Evolutionary conservation across 2,329 filamentous ascomycete genomes (phyloP).

Genomic region (Ophiocordyceps australis): DNA sequence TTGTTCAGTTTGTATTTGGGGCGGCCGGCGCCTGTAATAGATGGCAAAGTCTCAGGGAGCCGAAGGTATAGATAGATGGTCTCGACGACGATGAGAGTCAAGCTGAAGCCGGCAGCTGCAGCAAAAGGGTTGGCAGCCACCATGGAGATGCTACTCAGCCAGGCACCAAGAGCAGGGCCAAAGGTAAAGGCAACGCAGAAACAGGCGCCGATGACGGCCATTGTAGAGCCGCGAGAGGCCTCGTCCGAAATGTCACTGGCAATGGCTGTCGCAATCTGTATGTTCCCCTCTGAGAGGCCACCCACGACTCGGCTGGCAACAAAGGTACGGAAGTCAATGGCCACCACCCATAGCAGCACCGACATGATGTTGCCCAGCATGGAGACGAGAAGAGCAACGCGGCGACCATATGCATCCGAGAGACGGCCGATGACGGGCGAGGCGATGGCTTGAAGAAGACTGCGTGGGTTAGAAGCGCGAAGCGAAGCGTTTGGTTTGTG

Average conservation of each 20-base stretch:
- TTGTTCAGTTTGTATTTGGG: conserved; percentile 14
- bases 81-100: conserved; percentile 71
- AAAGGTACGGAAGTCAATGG: conserved; percentile 90
- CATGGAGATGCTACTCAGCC: conserved; percentile 56
- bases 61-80: conserved; percentile 71
- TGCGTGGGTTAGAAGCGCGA: conserved; percentile 12
- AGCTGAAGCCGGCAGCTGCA: conserved; percentile 73
- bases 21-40: conserved; percentile 19
- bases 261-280: conserved; percentile 90
- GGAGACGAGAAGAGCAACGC: conserved; percentile 71
- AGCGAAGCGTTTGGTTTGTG: background rate
- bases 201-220: conserved; percentile 91
- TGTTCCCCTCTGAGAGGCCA: conserved; percentile 88
- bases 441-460: conserved; percentile 76
- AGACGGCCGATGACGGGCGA: conserved; percentile 81
- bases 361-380: conserved; percentile 90
- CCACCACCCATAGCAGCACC: conserved; percentile 84
- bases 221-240: conserved; percentile 67
- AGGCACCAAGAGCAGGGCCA: conserved; percentile 81
- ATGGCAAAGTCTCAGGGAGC: conserved; percentile 74
- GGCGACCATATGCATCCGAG: conserved; percentile 75
- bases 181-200: conserved; percentile 97
- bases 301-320: conserved; percentile 84
- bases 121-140: conserved; percentile 87
- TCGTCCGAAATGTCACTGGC: conserved; percentile 91